These are phyloP conservation scores for Biancaea sappan DNA, from an alignment of 306 rosid genomes.

Conservation along the genomic window DNA sequence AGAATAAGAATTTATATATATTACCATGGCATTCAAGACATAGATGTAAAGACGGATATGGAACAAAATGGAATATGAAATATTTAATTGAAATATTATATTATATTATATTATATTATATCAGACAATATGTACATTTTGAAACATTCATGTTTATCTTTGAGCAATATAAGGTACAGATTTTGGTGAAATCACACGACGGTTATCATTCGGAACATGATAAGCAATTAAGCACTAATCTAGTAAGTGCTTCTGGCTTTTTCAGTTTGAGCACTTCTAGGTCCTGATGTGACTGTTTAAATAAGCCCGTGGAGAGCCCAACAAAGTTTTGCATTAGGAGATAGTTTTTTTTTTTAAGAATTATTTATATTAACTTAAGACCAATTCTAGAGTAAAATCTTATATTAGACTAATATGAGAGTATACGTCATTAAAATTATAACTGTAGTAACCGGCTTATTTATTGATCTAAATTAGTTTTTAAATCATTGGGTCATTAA, in stretches of 20 bases:
- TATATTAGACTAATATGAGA: too few species aligned
- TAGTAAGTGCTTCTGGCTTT: neutral
- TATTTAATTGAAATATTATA: too few species aligned
- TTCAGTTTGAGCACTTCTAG: neutral
- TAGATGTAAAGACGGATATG: too few species aligned
- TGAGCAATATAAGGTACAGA: neutral
- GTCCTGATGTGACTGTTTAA: neutral
- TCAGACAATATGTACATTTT: too few species aligned
- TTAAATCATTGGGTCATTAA: too few species aligned
- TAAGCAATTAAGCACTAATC: neutral
- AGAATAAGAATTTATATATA: too few species aligned
- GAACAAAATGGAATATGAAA: too few species aligned
- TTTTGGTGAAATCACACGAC: conserved; percentile 2
- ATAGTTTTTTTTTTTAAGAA: neutral
- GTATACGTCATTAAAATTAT: too few species aligned
- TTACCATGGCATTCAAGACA: too few species aligned
- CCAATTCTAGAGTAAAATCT: neutral
- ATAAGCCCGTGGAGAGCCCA: neutral
- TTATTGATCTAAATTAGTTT: too few species aligned
- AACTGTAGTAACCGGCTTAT: too few species aligned
- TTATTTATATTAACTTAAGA: neutral
- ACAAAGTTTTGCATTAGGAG: neutral
- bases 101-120: too few species aligned
- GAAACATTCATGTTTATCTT: neutral
- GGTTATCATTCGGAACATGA: conserved; percentile 2